phyloP scores from a whole-genome alignment of 2,329 filamentous ascomycete species.

The Sclerotinia trifoliorum region DNA sequence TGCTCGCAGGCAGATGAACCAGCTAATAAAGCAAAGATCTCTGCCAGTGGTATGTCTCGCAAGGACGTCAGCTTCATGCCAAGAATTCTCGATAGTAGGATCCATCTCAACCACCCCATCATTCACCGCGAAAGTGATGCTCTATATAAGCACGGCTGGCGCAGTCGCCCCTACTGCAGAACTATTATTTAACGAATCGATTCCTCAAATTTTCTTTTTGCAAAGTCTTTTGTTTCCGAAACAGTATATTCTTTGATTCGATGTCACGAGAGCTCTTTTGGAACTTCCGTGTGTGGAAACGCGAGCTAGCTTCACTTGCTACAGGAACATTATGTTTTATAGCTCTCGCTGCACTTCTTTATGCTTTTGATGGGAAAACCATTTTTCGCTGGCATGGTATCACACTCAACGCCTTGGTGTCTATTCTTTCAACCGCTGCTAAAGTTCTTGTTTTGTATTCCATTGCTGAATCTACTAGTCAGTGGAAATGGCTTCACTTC shows the following conservation, averaged over 20 bases:
- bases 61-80: neutral
- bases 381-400: conserved; percentile 12
- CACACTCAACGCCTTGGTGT: conserved; percentile 4
- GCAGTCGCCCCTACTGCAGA: neutral
- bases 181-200: neutral
- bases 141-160: neutral
- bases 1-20: neutral
- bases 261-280: conserved; percentile 15
- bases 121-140: neutral
- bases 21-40: neutral
- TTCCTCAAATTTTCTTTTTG: neutral
- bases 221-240: neutral
- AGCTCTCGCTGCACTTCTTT: conserved; percentile 11
- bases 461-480: conserved; percentile 9
- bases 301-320: conserved; percentile 10
- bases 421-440: conserved; percentile 12
- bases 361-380: neutral
- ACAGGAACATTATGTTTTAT: conserved; percentile 9
- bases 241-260: neutral
- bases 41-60: neutral
- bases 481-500: conserved; percentile 15
- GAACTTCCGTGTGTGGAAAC: conserved; percentile 7
- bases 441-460: conserved; percentile 16
- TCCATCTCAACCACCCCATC: neutral
- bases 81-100: neutral